Percentiles rank a stretch among this genome's conserved stretches.
Conservation (phyloP, 2,329 filamentous ascomycete species). For the Septoria linicola region DNA sequence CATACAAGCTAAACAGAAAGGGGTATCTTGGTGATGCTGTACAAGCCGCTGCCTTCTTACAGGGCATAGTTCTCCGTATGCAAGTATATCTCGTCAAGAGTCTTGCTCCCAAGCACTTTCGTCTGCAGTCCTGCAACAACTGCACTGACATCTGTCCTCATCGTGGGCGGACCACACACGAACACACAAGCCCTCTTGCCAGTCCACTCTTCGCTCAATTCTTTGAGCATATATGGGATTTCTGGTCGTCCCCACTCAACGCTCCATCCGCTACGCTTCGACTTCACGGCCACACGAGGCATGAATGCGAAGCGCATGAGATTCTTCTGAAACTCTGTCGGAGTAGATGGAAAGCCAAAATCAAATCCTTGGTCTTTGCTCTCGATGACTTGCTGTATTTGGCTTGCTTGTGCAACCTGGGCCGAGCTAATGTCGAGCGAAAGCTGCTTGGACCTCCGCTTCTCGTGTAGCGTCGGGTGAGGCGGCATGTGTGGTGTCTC, state of each 20-base stretch:
- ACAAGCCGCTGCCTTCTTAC: constrained; percentile 44
- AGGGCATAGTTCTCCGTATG: constrained; percentile 95
- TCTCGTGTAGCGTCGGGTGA: constrained; percentile 40
- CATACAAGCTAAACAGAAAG: no score
- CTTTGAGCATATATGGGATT: constrained; percentile 79
- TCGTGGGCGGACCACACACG: constrained; percentile 83
- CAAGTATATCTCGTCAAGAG: constrained; percentile 84
- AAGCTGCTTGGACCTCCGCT: constrained; percentile 44
- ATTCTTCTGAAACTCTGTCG: constrained; percentile 83
- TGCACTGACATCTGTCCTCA: constrained; percentile 84
- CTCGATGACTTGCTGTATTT: constrained; percentile 23
- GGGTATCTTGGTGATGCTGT: background rate
- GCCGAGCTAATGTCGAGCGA: constrained; percentile 46
- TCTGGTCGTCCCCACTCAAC: constrained; percentile 91
- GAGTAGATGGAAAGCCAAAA: constrained; percentile 75
- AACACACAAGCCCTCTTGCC: constrained; percentile 84
- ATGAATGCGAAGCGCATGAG: constrained; percentile 80
- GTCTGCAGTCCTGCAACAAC: constrained; percentile 80
- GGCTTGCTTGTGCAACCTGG: constrained; percentile 37
- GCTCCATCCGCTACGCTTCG: constrained; percentile 71
- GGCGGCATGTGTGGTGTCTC: constrained; percentile 36
- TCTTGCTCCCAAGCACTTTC: constrained; percentile 67
- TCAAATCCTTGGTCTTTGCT: constrained; percentile 33
- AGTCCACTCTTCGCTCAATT: constrained; percentile 76
- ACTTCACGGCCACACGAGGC: constrained; percentile 44